Evolutionary conservation across 176 grass and related monocot genomes (phyloP).

Genomic region (Bonia amplexicaulis): DNA sequence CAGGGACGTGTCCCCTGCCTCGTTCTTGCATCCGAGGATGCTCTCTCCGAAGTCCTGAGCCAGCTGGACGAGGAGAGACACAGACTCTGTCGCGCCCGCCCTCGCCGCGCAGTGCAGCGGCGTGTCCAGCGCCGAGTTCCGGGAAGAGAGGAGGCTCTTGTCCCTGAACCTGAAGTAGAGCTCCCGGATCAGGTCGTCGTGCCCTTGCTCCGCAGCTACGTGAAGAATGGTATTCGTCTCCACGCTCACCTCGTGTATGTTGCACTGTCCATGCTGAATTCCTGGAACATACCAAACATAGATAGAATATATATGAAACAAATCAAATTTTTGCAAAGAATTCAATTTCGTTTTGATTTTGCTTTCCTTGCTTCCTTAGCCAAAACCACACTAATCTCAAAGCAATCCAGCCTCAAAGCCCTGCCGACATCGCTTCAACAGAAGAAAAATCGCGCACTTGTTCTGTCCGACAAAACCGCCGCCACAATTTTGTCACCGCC

Average conservation of each 20-base stretch:
- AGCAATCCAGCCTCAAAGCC: too few species aligned
- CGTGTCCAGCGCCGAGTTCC: conserved; percentile 17
- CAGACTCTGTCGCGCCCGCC: background rate
- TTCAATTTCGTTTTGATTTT: too few species aligned
- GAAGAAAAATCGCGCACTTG: too few species aligned
- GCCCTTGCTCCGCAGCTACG: background rate
- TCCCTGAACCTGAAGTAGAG: background rate
- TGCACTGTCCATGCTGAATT: background rate
- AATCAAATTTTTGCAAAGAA: too few species aligned
- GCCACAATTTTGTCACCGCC: too few species aligned
- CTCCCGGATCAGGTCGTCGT: background rate
- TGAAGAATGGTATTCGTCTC: background rate
- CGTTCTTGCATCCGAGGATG: background rate
- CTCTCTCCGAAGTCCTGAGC: background rate
- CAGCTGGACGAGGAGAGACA: background rate
- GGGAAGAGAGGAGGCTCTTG: background rate
- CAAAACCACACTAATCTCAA: too few species aligned
- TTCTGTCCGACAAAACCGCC: too few species aligned
- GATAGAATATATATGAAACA: too few species aligned
- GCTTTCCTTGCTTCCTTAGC: too few species aligned
- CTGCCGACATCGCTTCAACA: too few species aligned
- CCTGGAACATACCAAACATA: background rate
- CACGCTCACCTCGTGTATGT: background rate
- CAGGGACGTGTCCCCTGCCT: background rate
- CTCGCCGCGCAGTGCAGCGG: conserved; percentile 30